Evolutionary conservation across 106 monocot genomes (phyloP), one percentile per base, ranked within the genome.

Genomic region (Apostasia shenzhenica): DNA sequence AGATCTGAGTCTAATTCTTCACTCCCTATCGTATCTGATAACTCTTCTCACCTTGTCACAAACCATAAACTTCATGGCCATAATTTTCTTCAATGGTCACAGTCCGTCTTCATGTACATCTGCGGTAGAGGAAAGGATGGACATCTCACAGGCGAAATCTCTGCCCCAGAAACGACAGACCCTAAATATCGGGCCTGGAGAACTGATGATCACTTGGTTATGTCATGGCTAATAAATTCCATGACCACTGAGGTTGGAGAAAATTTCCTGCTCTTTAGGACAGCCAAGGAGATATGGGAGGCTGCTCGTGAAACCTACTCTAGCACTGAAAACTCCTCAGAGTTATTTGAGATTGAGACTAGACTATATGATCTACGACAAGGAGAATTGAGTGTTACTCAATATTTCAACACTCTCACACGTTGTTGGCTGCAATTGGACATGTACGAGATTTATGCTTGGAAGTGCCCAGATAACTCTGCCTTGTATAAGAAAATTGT

Each of bases 301-400:
- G 48, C 48, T 44, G 66, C 48, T 1, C 46, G 48, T 14, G 66
- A 66, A 37, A 66, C 66, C 2, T 6, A 66, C 48, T 66, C 66
- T 13, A 66, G 66, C 48, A 48, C 66, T n/a, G n/a, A 66, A 6
- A 66, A 66, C 48, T 4, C 48, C 2, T 66, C 66, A 14, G 48
- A 66, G 26, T 66, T 66, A 14, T 66, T 66, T 49, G 48, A 66
- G 66, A 47, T 48, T n/a, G 66, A 66, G 47, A 66, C 48, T 8
- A 5, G 46, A 5, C 26, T 66, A 1, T 37, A 66, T 14, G 14
- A 66, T 44, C 26, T 49, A 14, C 10, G 26, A 48, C 48, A 66
- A 14, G 66, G 66, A 49, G 66, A 66, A 12, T 45, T 66, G 46
- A 26, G 48, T 66, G 66, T 66, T 48, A 61, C 41, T 51, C 61